These are phyloP conservation scores for Komagataella ulmi DNA, from an alignment of 805 yeast genomes.

Conservation along the genomic window DNA sequence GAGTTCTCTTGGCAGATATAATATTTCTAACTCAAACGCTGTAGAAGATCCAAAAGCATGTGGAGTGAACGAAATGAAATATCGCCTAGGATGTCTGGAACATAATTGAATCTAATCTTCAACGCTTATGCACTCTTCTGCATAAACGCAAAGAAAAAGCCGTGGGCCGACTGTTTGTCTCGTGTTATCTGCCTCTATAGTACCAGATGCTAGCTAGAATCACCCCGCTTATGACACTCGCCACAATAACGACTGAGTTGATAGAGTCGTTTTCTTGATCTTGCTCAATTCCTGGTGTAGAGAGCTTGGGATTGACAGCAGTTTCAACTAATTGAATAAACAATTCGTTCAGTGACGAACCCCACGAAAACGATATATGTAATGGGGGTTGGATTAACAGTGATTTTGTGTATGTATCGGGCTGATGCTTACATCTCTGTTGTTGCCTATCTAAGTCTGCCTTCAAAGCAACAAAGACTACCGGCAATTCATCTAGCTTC, in stretches of 20 bases:
- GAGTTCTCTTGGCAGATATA: background rate
- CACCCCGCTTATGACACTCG: constrained; percentile 59
- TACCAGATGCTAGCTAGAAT: constrained; percentile 52
- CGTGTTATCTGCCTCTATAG: constrained; percentile 25
- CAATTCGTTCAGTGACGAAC: constrained; percentile 70
- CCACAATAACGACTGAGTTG: constrained; percentile 46
- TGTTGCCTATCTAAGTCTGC: constrained; percentile 95
- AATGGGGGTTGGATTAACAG: constrained; percentile 66
- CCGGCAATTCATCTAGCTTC: constrained; percentile 53
- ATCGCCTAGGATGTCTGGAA: too few relatives aligned
- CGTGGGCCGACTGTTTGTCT: background rate
- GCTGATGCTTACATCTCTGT: constrained; percentile 75
- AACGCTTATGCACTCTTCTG: background rate
- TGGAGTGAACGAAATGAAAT: too few relatives aligned
- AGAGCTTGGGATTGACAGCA: constrained; percentile 62
- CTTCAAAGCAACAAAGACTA: constrained; percentile 80
- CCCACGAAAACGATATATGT: constrained; percentile 87
- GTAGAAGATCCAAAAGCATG: too few relatives aligned
- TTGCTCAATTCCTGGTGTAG: constrained; percentile 69
- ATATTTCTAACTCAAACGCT: background rate
- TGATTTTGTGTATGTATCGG: constrained; percentile 70
- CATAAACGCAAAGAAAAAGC: background rate
- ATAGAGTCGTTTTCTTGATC: constrained; percentile 39
- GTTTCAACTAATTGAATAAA: constrained; percentile 83
- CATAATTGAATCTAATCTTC: background rate